A percentile compares a stretch with the other conserved stretches of the same genome.
phyloP scores from a whole-genome alignment of 768 basidiomycete species.

The Dictyophora rubrovolvata region DNA sequence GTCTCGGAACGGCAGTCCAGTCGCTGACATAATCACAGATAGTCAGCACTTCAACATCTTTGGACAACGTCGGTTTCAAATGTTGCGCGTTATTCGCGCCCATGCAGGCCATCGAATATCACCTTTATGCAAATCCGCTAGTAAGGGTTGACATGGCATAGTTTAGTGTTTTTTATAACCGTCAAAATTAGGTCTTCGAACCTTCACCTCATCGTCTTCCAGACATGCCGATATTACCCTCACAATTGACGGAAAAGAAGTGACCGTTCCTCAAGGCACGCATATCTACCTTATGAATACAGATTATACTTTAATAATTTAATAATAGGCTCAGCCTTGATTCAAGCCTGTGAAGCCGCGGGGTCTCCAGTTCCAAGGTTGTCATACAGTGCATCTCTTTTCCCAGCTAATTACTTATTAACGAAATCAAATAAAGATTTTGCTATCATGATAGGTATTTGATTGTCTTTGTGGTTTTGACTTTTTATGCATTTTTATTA shows the following conservation, averaged over 20 bases:
- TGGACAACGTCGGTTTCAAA: not conserved
- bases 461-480: not conserved
- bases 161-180: not conserved
- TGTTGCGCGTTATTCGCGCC: constrained; percentile 7
- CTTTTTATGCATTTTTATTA: constrained; percentile 25
- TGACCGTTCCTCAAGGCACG: constrained; percentile 91
- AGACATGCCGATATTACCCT: constrained; percentile 77
- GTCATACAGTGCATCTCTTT: constrained; percentile 12
- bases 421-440: constrained; percentile 37
- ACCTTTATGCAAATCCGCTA: not conserved
- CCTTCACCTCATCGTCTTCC: constrained; percentile 55
- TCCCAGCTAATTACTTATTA: not conserved
- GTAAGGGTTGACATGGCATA: not conserved
- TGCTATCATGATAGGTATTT: constrained; percentile 77
- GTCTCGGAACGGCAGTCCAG: not conserved
- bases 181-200: constrained; percentile 21
- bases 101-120: constrained; percentile 5
- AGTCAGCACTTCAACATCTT: not conserved
- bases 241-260: constrained; percentile 94
- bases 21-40: not conserved
- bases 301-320: constrained; percentile 1
- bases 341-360: constrained; percentile 91
- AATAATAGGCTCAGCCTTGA: constrained; percentile 73
- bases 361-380: constrained; percentile 75
- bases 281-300: constrained; percentile 8